Conservation (phyloP, 257 asterid species). For the Solanum sejunctum region DNA sequence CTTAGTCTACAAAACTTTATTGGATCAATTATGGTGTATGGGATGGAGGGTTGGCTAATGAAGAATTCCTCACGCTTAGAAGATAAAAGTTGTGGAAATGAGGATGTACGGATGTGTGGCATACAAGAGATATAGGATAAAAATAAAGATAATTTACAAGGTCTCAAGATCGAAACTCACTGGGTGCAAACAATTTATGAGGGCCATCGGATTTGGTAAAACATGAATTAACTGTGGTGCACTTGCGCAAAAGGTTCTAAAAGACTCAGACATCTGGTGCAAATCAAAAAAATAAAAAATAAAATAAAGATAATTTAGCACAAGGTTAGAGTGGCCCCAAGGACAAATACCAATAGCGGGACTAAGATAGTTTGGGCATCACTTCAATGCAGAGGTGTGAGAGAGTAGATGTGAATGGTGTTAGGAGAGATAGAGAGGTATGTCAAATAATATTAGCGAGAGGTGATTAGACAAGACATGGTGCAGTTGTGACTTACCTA, state of each 20-base stretch:
- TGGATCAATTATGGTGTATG: not conserved
- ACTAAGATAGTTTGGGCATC: not conserved
- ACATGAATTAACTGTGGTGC: too few relatives aligned
- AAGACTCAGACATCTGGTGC: too few relatives aligned
- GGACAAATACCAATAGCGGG: not conserved
- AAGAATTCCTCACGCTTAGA: too few relatives aligned
- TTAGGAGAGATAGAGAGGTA: not conserved
- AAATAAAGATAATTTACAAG: not conserved
- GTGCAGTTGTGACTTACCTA: not conserved
- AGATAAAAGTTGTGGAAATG: not conserved
- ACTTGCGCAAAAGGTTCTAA: too few relatives aligned
- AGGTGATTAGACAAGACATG: not conserved
- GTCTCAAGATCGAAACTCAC: too few relatives aligned
- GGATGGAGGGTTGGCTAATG: too few relatives aligned
- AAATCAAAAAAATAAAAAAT: too few relatives aligned
- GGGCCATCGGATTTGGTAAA: too few relatives aligned
- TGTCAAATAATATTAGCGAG: not conserved
- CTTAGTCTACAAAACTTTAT: not conserved
- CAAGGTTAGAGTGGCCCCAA: not conserved
- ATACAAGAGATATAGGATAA: not conserved
- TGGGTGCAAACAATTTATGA: too few relatives aligned
- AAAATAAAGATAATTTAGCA: not conserved
- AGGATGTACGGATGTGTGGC: not conserved
- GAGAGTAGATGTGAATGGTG: not conserved
- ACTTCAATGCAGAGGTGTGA: not conserved